A percentile compares a stretch with the other conserved stretches of the same genome.
Conservation (phyloP, 1,284 basidiomycete genomes). For the Kalmanozyma brasiliensis region DNA sequence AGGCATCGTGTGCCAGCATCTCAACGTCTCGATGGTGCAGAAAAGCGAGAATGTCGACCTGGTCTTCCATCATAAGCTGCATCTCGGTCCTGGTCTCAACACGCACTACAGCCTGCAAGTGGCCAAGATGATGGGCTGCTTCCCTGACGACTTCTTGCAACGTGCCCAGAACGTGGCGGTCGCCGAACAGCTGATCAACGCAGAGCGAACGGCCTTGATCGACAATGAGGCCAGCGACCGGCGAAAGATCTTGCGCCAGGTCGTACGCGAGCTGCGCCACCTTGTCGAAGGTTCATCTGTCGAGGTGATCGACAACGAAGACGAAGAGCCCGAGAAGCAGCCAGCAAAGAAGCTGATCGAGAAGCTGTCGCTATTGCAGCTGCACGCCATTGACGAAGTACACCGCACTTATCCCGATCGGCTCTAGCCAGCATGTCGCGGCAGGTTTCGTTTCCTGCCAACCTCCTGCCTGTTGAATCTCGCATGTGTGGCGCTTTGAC, state of each 20-base stretch:
- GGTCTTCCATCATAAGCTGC: slow-evolving; percentile 41
- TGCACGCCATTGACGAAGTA: slow-evolving; percentile 10
- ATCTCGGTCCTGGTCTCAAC: slow-evolving; percentile 29
- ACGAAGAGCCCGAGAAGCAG: not conserved
- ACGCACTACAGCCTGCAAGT: slow-evolving; percentile 49
- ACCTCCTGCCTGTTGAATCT: too few relatives aligned
- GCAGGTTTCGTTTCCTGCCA: too few relatives aligned
- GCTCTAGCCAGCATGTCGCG: not conserved
- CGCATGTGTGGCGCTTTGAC: too few relatives aligned
- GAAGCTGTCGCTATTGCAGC: slow-evolving; percentile 14
- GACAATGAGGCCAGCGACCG: slow-evolving; percentile 6
- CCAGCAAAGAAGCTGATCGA: slow-evolving; percentile 5
- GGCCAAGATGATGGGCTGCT: slow-evolving; percentile 47
- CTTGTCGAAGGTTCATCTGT: not conserved
- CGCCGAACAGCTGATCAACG: slow-evolving; percentile 10
- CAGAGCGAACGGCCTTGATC: not conserved
- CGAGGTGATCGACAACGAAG: not conserved
- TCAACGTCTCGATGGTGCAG: slow-evolving; percentile 24
- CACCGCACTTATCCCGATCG: slow-evolving; percentile 11
- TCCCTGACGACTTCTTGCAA: slow-evolving; percentile 20
- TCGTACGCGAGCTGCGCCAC: slow-evolving; percentile 17
- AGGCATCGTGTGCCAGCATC: slow-evolving; percentile 36
- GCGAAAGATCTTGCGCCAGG: slow-evolving; percentile 16
- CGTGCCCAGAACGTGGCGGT: slow-evolving; percentile 21
- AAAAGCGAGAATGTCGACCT: slow-evolving; percentile 14